phyloP scores from a whole-genome alignment of 1,284 basidiomycete genomes.

The Ceratobasidium sp. region DNA sequence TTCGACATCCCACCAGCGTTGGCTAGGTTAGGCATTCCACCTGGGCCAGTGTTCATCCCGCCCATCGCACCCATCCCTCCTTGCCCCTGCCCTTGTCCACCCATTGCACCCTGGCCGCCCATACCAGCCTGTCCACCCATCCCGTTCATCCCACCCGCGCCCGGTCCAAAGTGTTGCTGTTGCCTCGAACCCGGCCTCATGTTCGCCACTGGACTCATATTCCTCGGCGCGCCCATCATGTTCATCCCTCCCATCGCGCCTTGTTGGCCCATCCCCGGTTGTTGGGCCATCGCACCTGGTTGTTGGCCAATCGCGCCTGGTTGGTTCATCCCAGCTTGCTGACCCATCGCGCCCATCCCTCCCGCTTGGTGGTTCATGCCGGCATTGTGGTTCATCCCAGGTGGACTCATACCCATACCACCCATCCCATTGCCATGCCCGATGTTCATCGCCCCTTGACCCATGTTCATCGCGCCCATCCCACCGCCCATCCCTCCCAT shows the following conservation, averaged over 20 bases:
- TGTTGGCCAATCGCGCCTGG: constrained; percentile 11
- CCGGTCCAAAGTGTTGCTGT: constrained; percentile 4
- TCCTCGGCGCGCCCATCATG: constrained; percentile 24
- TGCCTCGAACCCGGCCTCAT: constrained; percentile 35
- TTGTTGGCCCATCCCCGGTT: constrained; percentile 11
- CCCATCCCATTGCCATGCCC: background rate
- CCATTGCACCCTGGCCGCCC: background rate
- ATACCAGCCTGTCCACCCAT: constrained; percentile 1
- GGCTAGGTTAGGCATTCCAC: constrained; percentile 7
- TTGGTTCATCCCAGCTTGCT: background rate
- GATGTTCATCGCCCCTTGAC: background rate
- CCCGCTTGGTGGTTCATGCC: background rate
- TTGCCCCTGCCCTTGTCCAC: background rate
- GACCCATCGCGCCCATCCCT: constrained; percentile 6
- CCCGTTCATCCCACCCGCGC: constrained; percentile 8
- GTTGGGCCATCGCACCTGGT: background rate
- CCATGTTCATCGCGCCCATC: constrained; percentile 17
- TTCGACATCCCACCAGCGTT: background rate
- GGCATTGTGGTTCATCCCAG: constrained; percentile 4
- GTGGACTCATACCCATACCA: background rate
- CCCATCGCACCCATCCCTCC: constrained; percentile 18
- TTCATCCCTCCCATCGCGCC: constrained; percentile 4
- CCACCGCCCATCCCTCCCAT: constrained; percentile 5
- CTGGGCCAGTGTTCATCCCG: background rate
- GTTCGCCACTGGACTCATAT: constrained; percentile 41